Conservation (phyloP, 192 early-diverging fungal species). For the Backusella parvicylindrica region DNA sequence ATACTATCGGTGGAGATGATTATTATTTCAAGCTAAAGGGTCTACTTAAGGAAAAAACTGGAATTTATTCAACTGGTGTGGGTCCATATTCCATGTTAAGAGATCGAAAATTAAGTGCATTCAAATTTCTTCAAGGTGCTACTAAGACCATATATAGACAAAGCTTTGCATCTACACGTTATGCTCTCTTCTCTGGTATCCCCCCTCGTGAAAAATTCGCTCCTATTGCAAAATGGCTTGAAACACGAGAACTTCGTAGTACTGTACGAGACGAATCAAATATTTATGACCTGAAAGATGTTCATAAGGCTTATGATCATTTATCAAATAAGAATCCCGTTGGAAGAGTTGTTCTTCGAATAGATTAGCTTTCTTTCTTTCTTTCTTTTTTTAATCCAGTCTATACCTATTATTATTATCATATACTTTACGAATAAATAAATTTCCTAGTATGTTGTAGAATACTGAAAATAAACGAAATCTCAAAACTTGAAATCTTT, state of each 20-base stretch:
- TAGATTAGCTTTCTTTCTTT: too few relatives aligned
- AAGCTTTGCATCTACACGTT: neutral
- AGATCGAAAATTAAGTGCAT: neutral
- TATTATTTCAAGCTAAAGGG: neutral
- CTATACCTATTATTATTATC: too few relatives aligned
- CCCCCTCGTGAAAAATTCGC: neutral
- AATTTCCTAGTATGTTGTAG: too few relatives aligned
- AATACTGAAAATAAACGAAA: too few relatives aligned
- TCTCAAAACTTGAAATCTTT: too few relatives aligned
- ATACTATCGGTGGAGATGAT: slow-evolving; percentile 35
- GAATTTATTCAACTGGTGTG: slow-evolving; percentile 3
- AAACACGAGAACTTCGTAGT: neutral
- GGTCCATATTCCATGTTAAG: neutral
- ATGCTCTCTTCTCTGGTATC: neutral
- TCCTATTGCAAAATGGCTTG: neutral
- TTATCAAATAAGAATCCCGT: too few relatives aligned
- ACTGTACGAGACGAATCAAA: neutral
- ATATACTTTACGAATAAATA: too few relatives aligned
- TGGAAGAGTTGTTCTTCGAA: too few relatives aligned
- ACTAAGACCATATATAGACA: neutral
- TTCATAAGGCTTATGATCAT: slow-evolving; percentile 13
- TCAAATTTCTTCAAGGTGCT: neutral
- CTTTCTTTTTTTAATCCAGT: too few relatives aligned
- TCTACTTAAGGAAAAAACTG: neutral
- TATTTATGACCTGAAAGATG: slow-evolving; percentile 24